Conservation (phyloP, 2,329 filamentous ascomycete species). For the Aureobasidium sp. region DNA sequence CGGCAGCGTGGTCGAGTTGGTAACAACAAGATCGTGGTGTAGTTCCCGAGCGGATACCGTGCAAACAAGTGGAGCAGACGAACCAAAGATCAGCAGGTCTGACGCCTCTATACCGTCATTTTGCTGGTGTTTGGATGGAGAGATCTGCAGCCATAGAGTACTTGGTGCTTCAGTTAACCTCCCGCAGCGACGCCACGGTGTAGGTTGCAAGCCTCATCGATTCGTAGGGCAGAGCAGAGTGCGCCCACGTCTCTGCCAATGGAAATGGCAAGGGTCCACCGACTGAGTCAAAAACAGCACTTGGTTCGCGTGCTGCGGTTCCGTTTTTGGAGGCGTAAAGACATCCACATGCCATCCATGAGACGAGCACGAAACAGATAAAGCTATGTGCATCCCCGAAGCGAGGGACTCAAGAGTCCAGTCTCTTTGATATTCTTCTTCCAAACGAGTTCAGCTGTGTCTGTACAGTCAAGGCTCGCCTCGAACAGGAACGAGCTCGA, state of each 20-base stretch:
- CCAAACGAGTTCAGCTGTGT: conserved; percentile 9
- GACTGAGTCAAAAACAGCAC: conserved; percentile 13
- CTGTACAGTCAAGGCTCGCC: conserved; percentile 2
- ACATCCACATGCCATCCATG: conserved; percentile 8
- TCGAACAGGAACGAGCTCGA: conserved; percentile 15
- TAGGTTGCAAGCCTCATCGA: conserved; percentile 4
- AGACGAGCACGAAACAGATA: conserved; percentile 1
- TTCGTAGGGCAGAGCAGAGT: conserved; percentile 11
- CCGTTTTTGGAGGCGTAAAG: conserved; percentile 14
- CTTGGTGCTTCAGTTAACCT: conserved; percentile 5
- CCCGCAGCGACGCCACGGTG: conserved; percentile 1
- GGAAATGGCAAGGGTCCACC: conserved; percentile 6
- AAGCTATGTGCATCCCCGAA: neutral
- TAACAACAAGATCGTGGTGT: neutral
- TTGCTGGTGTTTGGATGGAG: neutral
- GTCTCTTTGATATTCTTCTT: conserved; percentile 1
- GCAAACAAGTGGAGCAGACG: neutral
- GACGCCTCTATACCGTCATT: conserved; percentile 1
- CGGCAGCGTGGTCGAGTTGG: neutral
- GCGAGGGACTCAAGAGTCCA: conserved; percentile 4
- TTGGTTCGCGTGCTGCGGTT: conserved; percentile 14
- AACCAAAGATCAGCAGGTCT: conserved; percentile 1
- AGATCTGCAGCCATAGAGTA: conserved; percentile 4
- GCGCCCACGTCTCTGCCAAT: neutral
- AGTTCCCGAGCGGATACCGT: neutral